These are phyloP conservation scores for Blastobotrys attinorum DNA, from an alignment of 805 yeast genomes.

Conservation along the genomic window DNA sequence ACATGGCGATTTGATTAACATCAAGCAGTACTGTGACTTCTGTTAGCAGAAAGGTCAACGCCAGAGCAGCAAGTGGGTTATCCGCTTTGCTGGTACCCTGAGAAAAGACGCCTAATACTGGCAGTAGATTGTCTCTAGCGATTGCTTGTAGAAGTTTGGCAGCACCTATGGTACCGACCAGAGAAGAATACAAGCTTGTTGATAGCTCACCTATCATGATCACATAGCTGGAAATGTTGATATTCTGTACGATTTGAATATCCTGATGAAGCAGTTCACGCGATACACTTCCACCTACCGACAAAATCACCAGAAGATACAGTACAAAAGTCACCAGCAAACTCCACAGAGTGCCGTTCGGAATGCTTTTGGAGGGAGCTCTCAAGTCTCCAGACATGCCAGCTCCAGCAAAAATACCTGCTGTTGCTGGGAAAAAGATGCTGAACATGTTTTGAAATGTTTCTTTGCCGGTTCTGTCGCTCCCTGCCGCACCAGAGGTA, in stretches of 20 bases:
- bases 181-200: constrained; percentile 86
- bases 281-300: constrained; percentile 76
- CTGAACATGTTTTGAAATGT: constrained; percentile 85
- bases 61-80: constrained; percentile 52
- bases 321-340: constrained; percentile 65
- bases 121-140: constrained; percentile 81
- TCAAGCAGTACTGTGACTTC: constrained; percentile 84
- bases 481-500: constrained; percentile 90
- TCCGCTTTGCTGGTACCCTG: constrained; percentile 35
- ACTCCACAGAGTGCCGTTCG: constrained; percentile 89
- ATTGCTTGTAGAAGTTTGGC: constrained; percentile 88
- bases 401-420: constrained; percentile 98
- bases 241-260: constrained; percentile 77
- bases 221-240: constrained; percentile 57
- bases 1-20: constrained; percentile 87
- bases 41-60: constrained; percentile 73
- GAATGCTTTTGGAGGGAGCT: constrained; percentile 83
- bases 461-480: constrained; percentile 53
- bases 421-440: constrained; percentile 95
- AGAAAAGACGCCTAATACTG: constrained; percentile 61
- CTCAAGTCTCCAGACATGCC: constrained; percentile 93
- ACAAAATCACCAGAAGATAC: constrained; percentile 68
- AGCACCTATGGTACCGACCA: constrained; percentile 94
- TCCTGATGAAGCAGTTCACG: constrained; percentile 72
- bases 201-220: constrained; percentile 86